Base-by-base conservation (phyloP, 2,329 filamentous ascomycete genomes). In the Fusarium verticillioides region DNA sequence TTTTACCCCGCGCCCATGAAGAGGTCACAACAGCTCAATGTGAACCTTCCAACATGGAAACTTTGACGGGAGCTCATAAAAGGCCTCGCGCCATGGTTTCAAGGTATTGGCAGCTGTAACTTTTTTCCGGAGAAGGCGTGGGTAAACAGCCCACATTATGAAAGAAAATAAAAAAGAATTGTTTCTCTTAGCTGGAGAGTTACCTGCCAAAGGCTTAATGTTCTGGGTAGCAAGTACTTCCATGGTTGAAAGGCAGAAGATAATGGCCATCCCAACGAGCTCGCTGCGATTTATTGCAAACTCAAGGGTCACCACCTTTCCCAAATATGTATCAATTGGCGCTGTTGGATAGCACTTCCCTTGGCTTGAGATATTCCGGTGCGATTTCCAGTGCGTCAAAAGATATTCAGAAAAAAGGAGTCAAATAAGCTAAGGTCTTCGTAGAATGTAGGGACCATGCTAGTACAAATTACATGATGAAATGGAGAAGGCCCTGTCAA, bases 131-230 rank as follows among this genome's bases (percentile, higher is more conserved):
- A 21, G 44, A 47, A 10, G 19, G 13, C 6, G 10, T 21, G 6
- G 9, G 12, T 21, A 10, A 10, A 15, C 4, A 47, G 12, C 44
- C 44, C 0, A 5, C 9, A 13, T 10, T 12, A 15, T 19, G 18
- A 13, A 28, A 26, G 26, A 4, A 13, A 39, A 11, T 11, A 19
- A 39, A 39, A 9, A 39, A 39, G 9, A 37, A 11, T 11, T 7
- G 37, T 21, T 11, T 19, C 9, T 39, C 37, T 21, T 12, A 39
- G 1, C 12, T 15, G 8, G 26, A 28, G 11, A 46, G 23, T 6
- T 21, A 21, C 43, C n/a, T 43, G n/a, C 5, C 5, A 23, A 5
- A 23, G 40, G 6, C 11, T 23, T 16, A 4, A 16, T 23, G 0
- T 16, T 28, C 8, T 19, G 23, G 18, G 11, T 12, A 46, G 43